Evolutionary conservation across 768 basidiomycete species (phyloP).

Genomic region (Mycena albidolilacea): DNA sequence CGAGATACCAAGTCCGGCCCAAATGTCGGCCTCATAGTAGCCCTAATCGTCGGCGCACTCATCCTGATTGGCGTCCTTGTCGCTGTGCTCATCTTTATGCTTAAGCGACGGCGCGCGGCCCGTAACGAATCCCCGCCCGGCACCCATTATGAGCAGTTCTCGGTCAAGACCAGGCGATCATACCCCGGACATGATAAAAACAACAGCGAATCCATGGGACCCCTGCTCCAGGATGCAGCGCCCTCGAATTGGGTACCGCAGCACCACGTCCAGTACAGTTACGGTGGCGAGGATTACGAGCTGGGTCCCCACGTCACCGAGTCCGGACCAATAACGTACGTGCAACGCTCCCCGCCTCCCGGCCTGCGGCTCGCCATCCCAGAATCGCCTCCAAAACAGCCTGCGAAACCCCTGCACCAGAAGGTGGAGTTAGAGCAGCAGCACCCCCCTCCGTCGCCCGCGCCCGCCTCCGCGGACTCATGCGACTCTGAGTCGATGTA

Average conservation of each 20-base stretch:
- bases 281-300: no score
- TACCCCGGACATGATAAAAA: constrained; percentile 7
- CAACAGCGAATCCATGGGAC: constrained; percentile 21
- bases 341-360: constrained; percentile 6
- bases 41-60: constrained; percentile 4
- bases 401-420: background rate
- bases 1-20: background rate
- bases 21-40: constrained; percentile 30
- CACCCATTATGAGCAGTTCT: constrained; percentile 9
- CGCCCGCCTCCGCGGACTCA: constrained; percentile 11
- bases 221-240: constrained; percentile 4
- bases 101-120: constrained; percentile 19
- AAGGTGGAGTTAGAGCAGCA: background rate
- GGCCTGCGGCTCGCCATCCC: constrained; percentile 26
- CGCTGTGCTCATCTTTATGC: background rate
- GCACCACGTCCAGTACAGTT: background rate
- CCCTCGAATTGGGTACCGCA: constrained; percentile 11
- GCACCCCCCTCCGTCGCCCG: background rate
- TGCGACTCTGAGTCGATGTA: constrained; percentile 35
- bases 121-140: background rate
- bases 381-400: constrained; percentile 1
- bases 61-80: constrained; percentile 3
- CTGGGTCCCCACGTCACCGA: background rate
- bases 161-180: constrained; percentile 8
- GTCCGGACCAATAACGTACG: constrained; percentile 1